These are phyloP conservation scores for Onygenales sp. DNA, from an alignment of 2,329 filamentous ascomycete genomes.

Conservation along the genomic window DNA sequence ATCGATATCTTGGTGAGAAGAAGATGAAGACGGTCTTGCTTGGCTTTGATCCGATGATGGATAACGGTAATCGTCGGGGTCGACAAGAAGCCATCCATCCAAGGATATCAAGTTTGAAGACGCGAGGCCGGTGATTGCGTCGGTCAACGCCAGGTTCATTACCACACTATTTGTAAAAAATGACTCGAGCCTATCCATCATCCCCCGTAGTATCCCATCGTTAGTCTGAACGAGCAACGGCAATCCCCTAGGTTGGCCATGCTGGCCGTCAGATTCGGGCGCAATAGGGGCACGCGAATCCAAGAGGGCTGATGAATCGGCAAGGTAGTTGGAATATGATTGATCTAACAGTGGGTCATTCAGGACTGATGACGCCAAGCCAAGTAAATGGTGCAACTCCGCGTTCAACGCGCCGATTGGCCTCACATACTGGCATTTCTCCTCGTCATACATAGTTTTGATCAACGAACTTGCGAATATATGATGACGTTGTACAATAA, in stretches of 20 bases:
- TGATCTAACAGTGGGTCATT: conserved; percentile 29
- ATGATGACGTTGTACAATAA: conserved; percentile 80
- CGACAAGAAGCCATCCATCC: conserved; percentile 81
- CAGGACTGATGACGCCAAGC: conserved; percentile 28
- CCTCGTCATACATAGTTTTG: conserved; percentile 39
- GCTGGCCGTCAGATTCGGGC: conserved; percentile 18
- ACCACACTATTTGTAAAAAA: conserved; percentile 90
- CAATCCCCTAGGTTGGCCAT: conserved; percentile 44
- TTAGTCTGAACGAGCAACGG: conserved; percentile 58
- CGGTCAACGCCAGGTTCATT: conserved; percentile 79
- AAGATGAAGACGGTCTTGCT: conserved; percentile 28
- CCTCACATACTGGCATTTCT: conserved; percentile 16
- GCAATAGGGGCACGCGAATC: conserved; percentile 25
- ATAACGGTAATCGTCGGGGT: conserved; percentile 55
- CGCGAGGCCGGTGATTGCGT: conserved; percentile 70
- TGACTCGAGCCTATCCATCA: conserved; percentile 54
- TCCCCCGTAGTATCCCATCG: conserved; percentile 44
- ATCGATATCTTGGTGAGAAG: conserved; percentile 21
- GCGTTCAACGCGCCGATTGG: conserved; percentile 31
- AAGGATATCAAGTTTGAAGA: conserved; percentile 76
- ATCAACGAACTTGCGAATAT: conserved; percentile 65
- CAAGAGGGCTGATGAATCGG: conserved; percentile 44
- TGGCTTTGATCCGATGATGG: conserved; percentile 10
- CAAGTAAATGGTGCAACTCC: conserved; percentile 29
- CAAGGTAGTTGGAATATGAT: conserved; percentile 36